A percentile compares a stretch with the other conserved stretches of the same genome.
phyloP scores from a whole-genome alignment of 176 grass and related monocot species.

The Ensete glaucum region DNA sequence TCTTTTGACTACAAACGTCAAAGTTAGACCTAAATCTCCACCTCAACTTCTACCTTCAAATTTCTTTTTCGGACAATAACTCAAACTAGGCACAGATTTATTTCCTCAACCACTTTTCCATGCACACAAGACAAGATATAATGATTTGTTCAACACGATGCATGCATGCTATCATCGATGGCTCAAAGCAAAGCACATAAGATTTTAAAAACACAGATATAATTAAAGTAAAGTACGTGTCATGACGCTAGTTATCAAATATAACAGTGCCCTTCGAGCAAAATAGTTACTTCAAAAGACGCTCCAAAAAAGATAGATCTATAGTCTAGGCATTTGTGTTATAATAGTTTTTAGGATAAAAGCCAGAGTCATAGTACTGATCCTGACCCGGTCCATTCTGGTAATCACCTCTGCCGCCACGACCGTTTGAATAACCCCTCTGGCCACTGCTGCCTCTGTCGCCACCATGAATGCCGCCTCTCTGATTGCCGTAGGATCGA shows the following conservation, averaged over 20 bases:
- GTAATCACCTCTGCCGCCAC: slow-evolving; percentile 32
- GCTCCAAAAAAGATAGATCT: background rate
- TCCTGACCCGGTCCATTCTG: slow-evolving; percentile 33
- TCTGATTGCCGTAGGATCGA: slow-evolving; percentile 36
- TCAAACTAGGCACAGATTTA: too few species aligned
- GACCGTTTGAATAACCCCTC: slow-evolving; percentile 40
- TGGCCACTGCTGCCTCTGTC: slow-evolving; percentile 7
- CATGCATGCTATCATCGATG: background rate
- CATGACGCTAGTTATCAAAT: background rate
- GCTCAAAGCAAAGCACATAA: background rate
- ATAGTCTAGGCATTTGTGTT: slow-evolving; percentile 34
- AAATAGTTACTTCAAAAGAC: background rate
- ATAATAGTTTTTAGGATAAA: slow-evolving; percentile 52
- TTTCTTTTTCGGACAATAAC: too few species aligned
- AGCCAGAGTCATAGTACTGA: slow-evolving; percentile 38
- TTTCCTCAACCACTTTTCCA: too few species aligned
- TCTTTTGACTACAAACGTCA: too few species aligned
- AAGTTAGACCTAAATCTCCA: too few species aligned
- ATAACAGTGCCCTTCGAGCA: background rate
- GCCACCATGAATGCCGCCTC: slow-evolving; percentile 31
- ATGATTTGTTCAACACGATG: too few species aligned
- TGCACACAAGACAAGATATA: too few species aligned
- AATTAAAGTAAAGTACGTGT: background rate
- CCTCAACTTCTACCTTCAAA: too few species aligned
- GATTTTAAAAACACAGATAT: background rate